A percentile compares a stretch with the other conserved stretches of the same genome.
These are phyloP conservation scores for Amaranthus cruentus DNA, from an alignment of 148 eudicot species.

Conservation along the genomic window DNA sequence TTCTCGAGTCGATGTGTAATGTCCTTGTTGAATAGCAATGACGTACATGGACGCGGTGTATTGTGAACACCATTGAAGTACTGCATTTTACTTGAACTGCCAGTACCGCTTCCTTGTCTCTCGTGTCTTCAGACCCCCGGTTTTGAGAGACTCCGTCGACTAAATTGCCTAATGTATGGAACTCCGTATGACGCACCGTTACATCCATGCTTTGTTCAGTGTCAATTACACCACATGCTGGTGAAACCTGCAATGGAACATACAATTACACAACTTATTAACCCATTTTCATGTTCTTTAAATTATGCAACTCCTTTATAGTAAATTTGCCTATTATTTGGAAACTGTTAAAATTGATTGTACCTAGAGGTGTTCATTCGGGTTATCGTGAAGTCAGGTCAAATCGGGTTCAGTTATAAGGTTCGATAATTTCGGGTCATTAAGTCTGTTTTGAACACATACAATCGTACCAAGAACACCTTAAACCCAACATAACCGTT, in stretches of 20 bases:
- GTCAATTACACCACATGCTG: constrained; percentile 67
- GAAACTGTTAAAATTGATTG: too few relatives aligned
- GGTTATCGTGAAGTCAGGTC: too few relatives aligned
- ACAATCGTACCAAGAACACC: too few relatives aligned
- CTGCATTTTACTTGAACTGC: constrained; percentile 45
- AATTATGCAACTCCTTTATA: too few relatives aligned
- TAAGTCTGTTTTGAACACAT: too few relatives aligned
- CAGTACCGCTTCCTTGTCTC: constrained; percentile 63
- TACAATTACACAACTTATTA: not conserved
- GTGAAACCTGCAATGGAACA: constrained; percentile 48
- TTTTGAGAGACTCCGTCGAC: constrained; percentile 66
- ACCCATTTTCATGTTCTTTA: not conserved
- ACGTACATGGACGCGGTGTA: constrained; percentile 46
- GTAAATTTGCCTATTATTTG: too few relatives aligned
- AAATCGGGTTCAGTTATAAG: too few relatives aligned
- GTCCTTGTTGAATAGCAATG: constrained; percentile 56
- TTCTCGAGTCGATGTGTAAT: constrained; percentile 40
- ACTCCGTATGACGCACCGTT: constrained; percentile 60
- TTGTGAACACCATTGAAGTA: constrained; percentile 41
- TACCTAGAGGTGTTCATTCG: too few relatives aligned
- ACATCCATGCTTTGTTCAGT: constrained; percentile 68
- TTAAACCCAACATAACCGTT: too few relatives aligned
- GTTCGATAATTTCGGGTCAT: too few relatives aligned
- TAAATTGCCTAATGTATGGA: constrained; percentile 50
- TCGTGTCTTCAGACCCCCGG: constrained; percentile 81